Percentiles rank a stretch among this genome's conserved stretches.
phyloP scores from a whole-genome alignment of 108 stramenopile genomes.

The Asterionellopsis glacialis region DNA sequence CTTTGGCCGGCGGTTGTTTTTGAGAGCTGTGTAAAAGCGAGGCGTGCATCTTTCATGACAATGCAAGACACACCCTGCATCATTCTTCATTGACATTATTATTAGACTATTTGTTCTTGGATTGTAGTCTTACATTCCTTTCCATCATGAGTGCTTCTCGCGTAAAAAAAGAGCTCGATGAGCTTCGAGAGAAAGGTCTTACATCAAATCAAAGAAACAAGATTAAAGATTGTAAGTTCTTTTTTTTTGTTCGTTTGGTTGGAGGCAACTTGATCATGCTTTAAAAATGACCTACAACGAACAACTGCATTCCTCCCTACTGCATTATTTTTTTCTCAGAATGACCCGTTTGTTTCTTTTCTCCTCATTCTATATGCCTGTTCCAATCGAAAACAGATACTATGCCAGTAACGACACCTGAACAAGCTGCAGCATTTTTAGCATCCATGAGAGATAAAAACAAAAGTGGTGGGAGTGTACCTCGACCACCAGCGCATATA shows the following conservation, averaged over 20 bases:
- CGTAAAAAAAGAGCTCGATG: slow-evolving; percentile 31
- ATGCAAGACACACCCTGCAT: no score
- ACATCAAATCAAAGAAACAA: slow-evolving; percentile 30
- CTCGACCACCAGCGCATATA: slow-evolving; percentile 23
- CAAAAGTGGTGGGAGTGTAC: background rate
- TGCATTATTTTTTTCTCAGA: background rate
- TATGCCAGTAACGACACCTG: slow-evolving; percentile 47
- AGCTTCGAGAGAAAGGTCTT: slow-evolving; percentile 31
- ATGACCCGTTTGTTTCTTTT: background rate
- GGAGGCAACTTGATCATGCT: background rate
- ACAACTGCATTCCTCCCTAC: no score
- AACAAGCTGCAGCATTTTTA: slow-evolving; percentile 43
- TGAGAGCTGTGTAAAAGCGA: no score
- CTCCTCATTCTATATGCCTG: background rate
- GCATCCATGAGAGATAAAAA: slow-evolving; percentile 31
- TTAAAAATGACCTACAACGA: no score
- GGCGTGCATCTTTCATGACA: no score
- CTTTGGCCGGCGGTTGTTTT: no score
- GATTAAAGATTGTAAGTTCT: slow-evolving; percentile 44
- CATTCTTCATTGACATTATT: no score
- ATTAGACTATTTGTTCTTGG: no score
- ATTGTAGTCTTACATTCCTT: no score
- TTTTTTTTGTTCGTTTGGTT: background rate
- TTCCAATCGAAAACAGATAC: background rate
- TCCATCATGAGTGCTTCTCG: background rate